Conservation (phyloP, 305 asterid genomes). For the Solanum aculeatissimum region DNA sequence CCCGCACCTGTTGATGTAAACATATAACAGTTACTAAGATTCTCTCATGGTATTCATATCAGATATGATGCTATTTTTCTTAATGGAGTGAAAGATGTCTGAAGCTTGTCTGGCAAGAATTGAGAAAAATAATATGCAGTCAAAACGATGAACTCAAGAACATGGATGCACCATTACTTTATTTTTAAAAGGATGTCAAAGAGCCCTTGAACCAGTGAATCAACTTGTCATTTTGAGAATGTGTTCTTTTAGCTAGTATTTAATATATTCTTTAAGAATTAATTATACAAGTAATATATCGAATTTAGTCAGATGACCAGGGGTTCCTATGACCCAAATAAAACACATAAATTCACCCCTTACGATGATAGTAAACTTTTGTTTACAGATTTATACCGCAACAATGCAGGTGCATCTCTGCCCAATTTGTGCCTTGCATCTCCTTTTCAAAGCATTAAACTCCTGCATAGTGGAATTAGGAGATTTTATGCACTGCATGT, state of each 20-base stretch:
- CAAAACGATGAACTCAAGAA: too few species aligned
- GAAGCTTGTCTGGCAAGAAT: background rate
- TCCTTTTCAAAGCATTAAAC: conserved; percentile 34
- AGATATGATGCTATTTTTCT: background rate
- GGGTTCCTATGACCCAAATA: too few species aligned
- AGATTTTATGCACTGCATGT: background rate
- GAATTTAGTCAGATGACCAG: too few species aligned
- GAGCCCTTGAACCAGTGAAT: too few species aligned
- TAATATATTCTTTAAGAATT: too few species aligned
- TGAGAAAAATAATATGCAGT: background rate
- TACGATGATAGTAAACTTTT: background rate
- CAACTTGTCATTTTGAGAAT: too few species aligned
- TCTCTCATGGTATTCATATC: background rate
- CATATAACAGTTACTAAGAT: background rate
- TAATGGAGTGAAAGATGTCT: background rate
- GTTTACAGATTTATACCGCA: conserved; percentile 21
- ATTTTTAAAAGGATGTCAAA: too few species aligned
- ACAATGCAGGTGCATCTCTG: conserved; percentile 52
- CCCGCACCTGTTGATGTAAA: conserved; percentile 26
- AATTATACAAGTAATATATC: too few species aligned
- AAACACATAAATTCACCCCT: too few species aligned
- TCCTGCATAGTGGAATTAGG: conserved; percentile 23
- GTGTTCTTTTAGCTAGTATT: too few species aligned
- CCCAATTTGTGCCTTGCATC: conserved; percentile 38
- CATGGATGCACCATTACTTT: too few species aligned